Base-by-base conservation (phyloP, 768 basidiomycete species). In the Mycena epipterygia region DNA sequence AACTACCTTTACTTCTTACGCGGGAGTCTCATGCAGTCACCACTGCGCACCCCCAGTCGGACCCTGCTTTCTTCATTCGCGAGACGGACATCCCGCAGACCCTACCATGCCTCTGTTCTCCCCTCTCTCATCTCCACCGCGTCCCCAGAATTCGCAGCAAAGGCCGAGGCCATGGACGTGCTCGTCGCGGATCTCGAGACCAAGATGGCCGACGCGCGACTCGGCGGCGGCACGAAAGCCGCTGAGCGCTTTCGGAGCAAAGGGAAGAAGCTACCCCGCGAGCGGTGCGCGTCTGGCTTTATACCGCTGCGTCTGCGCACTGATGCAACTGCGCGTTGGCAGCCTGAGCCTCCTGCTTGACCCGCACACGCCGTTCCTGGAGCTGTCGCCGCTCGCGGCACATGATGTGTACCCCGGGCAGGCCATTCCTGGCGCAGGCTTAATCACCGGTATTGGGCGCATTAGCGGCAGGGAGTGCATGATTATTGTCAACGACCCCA, bases 401-500 rank as follows among this genome's bases (percentile, higher is more conserved):
- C 90, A 97, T 73, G 94, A 91, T 17, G 93, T 98, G 6, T 98
- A 98, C 78, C 84, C 89, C 0, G 89, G 84, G 7, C 85, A 94
- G 71, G 83, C 86, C 59, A 89, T 98, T 33, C 96, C 97, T 23
- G 94, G 93, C 0, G 96, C 95, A 2, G 97, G 96, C 4, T 88
- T 98, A 48, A 93, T 98, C 69, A 95, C 96, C 3, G 96, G 96
- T 25, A 87, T 92, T 68, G 93, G 93, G 3, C 84, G 93, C 33
- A 90, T 96, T 42, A 87, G 91, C 27, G 95, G 95, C 0, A 84
- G 88, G 67, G 94, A 97, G 80, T 96, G 95, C 76, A 90, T 98
- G 72, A 81, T 98, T 6, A 91, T 97, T 6, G 93, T 95, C n/a
- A 98, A 98, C 79, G 96, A 98, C 77, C 92, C 96, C 35, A 96